phyloP scores from a whole-genome alignment of 1,139 yeast genomes.

The Saccharomyces pastorianus region DNA sequence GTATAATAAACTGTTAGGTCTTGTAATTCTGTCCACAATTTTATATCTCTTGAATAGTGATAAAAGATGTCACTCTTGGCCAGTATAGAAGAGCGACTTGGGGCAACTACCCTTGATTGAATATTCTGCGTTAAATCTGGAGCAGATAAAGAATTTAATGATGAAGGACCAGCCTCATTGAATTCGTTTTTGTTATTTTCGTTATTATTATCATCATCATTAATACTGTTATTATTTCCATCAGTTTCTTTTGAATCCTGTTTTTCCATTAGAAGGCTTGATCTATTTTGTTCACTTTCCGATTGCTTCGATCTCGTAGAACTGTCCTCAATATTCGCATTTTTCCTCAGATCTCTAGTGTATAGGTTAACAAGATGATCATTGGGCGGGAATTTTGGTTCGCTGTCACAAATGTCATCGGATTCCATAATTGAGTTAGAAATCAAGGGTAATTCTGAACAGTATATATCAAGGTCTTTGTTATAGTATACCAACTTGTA shows the following conservation, averaged over 20 bases:
- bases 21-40: conserved; percentile 49
- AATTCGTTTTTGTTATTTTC: background rate
- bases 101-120: background rate
- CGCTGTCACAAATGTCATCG: conserved; percentile 9
- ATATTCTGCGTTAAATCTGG: background rate
- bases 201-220: conserved; percentile 3
- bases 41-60: conserved; percentile 47
- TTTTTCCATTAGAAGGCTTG: background rate
- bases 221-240: background rate
- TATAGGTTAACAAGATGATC: conserved; percentile 24
- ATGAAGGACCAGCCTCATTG: background rate
- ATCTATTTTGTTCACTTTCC: background rate
- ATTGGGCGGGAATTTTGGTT: conserved; percentile 26
- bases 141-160: background rate
- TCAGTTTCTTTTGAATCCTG: background rate
- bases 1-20: conserved; percentile 41
- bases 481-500: conserved; percentile 55
- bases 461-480: conserved; percentile 49
- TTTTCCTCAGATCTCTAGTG: conserved; percentile 13
- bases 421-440: conserved; percentile 32
- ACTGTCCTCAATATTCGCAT: background rate
- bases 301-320: background rate
- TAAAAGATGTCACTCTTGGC: conserved; percentile 41
- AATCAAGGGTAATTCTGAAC: conserved; percentile 47
- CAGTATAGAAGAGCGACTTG: conserved; percentile 14